Conservation (phyloP, 2,329 filamentous ascomycete species). For the Cordyceps militaris region DNA sequence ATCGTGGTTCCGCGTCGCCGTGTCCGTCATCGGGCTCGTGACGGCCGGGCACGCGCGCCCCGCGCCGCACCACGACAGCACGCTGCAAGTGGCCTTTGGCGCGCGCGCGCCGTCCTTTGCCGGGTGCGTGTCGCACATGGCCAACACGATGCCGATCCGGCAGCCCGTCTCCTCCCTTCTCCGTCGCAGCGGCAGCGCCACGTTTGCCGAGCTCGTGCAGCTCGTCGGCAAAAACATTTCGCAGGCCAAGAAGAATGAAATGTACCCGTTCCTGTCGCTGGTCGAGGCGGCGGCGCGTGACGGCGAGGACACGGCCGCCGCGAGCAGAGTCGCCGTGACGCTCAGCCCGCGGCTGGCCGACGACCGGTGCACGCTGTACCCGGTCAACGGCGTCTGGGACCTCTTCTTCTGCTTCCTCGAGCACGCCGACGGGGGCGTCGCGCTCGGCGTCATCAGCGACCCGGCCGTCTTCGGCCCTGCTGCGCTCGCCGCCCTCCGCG, state of each 20-base stretch:
- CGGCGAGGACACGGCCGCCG: neutral
- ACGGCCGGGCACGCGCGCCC: neutral
- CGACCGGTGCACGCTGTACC: neutral
- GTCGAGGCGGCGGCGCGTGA: neutral
- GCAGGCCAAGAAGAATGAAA: neutral
- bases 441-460: conserved; percentile 1
- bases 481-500: neutral
- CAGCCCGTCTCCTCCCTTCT: neutral
- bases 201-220: neutral
- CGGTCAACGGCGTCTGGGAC: conserved; percentile 4
- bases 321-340: neutral
- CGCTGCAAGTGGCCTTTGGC: neutral
- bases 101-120: neutral
- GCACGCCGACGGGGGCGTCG: neutral
- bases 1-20: conserved; percentile 2
- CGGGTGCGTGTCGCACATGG: conserved; percentile 1
- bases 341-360: neutral
- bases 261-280: neutral
- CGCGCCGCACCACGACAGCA: neutral
- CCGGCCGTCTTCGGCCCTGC: neutral
- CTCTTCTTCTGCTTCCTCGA: conserved; percentile 7
- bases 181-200: neutral
- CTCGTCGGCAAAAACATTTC: neutral
- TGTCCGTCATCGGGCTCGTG: neutral
- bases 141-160: conserved; percentile 5